Evolutionary conservation across 257 asterid species (phyloP), one percentile per base, ranked within the genome.

Genomic region (Solanum bulbocastanum): DNA sequence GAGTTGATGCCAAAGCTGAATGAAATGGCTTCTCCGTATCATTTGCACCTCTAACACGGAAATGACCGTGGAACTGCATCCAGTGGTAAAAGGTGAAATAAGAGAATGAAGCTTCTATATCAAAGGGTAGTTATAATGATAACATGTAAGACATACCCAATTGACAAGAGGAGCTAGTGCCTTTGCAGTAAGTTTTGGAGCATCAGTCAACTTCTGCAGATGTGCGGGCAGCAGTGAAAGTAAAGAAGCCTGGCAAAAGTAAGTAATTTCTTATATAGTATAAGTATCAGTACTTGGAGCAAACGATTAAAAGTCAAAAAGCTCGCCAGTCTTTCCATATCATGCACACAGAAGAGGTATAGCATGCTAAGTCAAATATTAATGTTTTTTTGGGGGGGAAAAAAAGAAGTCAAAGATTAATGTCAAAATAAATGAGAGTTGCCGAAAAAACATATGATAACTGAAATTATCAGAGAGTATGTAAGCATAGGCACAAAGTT

Each of bases 221-320:
- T 91, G 92, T 49, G 91, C 36, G 33, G 99, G 99, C 89, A 97
- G 92, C 83, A 96, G 95, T 78, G 99, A 96, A 52, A 96, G 98
- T 86, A 97, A 91, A 87, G 98, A 92, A 87, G 99, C 99, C 99
- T 97, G 98, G 88, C 88, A 93, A 76, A 74, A 83, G 90, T 90
- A 81, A 87, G 74, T 84, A 78, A 73, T 82, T 32, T 83, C 89
- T 91, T 85, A 42, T 27, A 40, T 76, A 14, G 32, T 76, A 44
- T 79, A 27, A 16, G 27, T 8, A 79, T 15, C 69, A 49, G 86
- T 49, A 82, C 86, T 2, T 30, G 30, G 69, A 49, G 44, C 16
- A 40, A 49, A 82, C 23, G 0, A 22, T 82, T 49, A 10, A 82
- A 49, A 82, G 15, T 66, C 69, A 46, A 82, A 82, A 30, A 18